Evolutionary conservation across 495 filamentous ascomycete species (phyloP), one percentile per base, ranked within the genome.

Genomic region (Hyphodiscus hymeniophilus): DNA sequence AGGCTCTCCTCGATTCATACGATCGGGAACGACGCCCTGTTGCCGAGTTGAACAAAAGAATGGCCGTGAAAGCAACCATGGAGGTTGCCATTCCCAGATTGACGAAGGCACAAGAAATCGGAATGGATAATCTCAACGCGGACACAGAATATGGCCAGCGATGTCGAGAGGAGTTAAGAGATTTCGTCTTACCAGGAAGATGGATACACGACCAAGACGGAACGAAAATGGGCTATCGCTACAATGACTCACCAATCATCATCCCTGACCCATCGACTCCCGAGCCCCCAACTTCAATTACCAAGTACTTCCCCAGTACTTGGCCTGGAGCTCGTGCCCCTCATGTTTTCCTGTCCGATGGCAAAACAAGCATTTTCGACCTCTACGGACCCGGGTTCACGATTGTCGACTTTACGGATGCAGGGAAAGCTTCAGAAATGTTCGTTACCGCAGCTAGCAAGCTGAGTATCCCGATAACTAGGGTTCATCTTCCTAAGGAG

Each of bases 331-430:
- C 35, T 15, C 39, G 64, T 17, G 60, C 59, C 1, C 64, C 64
- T 5, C 61, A 64, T 55, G 58, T 65, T 0, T 61, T 63, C 38
- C 26, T 65, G 45, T 50, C 40, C 11, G 60, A 63, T 41, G 60
- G 55, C 1, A 50, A 28, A 21, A 58, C 57, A 1, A 60, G 54
- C 23, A 65, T 57, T 30, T 58, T 58, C 24, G 64, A 65, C 42
- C 24, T 52, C 15, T 63, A 60, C 38, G 63, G 63, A 10, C 30
- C 4, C n/a, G 53, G 60, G 18, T 65, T 52, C 48, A 57, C 56
- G 0, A 22, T 65, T 36, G 51, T 65, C 11, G 32, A 58, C 7
- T 67, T 67, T 45, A 33, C 38, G n/a, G 5, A 36, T 4, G 32
- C 26, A 20, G 49, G 20, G 47, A 32, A 15, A 13, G 3, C 11